Evolutionary conservation across 2,329 filamentous ascomycete genomes (phyloP).

Genomic region (Didymella exigua): DNA sequence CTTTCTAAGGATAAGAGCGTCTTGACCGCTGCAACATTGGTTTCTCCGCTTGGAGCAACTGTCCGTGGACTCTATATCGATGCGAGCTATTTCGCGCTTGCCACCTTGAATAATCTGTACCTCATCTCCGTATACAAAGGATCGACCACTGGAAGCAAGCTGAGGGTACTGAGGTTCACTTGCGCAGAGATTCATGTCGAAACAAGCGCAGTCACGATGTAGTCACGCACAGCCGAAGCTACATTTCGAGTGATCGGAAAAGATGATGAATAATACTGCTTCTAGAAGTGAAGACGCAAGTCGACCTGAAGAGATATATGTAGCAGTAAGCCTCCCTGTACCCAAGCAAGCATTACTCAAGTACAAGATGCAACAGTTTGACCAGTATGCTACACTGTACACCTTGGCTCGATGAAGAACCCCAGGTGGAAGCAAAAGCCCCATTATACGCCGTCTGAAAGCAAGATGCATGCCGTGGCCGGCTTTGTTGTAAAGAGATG

Average conservation of each 20-base stretch:
- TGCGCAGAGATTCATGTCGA: too few relatives aligned
- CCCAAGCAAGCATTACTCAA: neutral
- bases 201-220: neutral
- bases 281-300: constrained; percentile 5
- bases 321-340: neutral
- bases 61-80: too few relatives aligned
- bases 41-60: too few relatives aligned
- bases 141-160: too few relatives aligned
- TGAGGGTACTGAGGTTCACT: too few relatives aligned
- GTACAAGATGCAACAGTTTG: neutral
- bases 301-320: neutral
- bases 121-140: too few relatives aligned
- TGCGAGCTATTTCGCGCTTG: too few relatives aligned
- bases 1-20: too few relatives aligned
- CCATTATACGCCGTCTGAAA: neutral
- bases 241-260: neutral
- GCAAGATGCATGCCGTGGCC: neutral
- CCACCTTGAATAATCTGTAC: too few relatives aligned
- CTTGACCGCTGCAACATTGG: too few relatives aligned
- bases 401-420: neutral
- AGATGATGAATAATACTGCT: constrained; percentile 3
- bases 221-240: too few relatives aligned
- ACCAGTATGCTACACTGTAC: constrained; percentile 2
- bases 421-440: neutral
- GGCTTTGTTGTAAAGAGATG: neutral